Percentiles rank a stretch among this genome's conserved stretches.
These are phyloP conservation scores for Oenanthe javanica DNA, from an alignment of 140 eudicot genomes.

Conservation along the genomic window DNA sequence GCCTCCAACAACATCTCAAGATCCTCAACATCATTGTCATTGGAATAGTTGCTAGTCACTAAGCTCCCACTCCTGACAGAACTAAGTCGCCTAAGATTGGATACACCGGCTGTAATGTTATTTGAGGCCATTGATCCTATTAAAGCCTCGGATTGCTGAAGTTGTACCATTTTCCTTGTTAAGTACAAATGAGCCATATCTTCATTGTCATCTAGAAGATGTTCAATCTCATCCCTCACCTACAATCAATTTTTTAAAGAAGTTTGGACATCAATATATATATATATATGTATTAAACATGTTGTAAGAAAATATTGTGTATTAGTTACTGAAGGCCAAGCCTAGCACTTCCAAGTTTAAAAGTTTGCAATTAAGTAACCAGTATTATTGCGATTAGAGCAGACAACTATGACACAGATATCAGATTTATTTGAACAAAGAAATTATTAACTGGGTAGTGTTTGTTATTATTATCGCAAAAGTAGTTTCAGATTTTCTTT, in stretches of 20 bases:
- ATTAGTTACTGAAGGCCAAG: neutral
- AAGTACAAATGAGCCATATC: no score
- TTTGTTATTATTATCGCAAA: neutral
- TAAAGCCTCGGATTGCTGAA: no score
- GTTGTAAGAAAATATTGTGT: neutral
- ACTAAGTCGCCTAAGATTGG: conserved; percentile 50
- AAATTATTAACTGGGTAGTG: neutral
- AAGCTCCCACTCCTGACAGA: conserved; percentile 79
- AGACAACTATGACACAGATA: neutral
- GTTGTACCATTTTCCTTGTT: no score
- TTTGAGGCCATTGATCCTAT: conserved; percentile 52
- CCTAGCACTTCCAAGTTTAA: neutral
- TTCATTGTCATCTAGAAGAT: no score
- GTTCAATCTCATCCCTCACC: no score
- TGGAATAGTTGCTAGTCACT: conserved; percentile 45
- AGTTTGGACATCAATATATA: neutral
- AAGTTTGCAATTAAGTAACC: neutral
- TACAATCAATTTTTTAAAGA: neutral
- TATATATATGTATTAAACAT: neutral
- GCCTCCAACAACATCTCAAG: conserved; percentile 98
- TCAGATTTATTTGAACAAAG: neutral
- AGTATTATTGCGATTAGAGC: neutral
- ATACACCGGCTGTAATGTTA: conserved; percentile 40
- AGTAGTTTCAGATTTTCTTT: neutral
- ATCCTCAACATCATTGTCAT: conserved; percentile 80